A percentile compares a stretch with the other conserved stretches of the same genome.
Evolutionary conservation across 768 basidiomycete genomes (phyloP).

Genomic region (Suillus plorans): DNA sequence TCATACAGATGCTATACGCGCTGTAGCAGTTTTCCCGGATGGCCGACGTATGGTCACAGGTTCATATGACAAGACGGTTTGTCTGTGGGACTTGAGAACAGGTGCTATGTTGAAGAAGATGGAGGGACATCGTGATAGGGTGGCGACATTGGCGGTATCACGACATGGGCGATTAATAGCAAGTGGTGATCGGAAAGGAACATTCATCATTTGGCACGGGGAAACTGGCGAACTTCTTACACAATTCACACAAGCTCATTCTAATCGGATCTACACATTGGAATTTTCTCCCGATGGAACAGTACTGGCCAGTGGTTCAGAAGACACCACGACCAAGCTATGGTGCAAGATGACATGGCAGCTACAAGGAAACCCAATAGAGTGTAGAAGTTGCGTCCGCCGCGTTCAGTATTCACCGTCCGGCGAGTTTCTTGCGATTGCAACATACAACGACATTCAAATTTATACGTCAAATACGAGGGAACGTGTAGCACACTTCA

Average conservation of each 20-base stretch:
- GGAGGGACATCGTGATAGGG: conserved; percentile 54
- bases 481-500: neutral
- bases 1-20: neutral
- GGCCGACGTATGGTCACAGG: neutral
- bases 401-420: neutral
- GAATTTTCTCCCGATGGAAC: conserved; percentile 1
- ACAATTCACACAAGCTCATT: neutral
- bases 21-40: neutral
- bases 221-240: neutral
- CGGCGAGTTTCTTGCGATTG: neutral
- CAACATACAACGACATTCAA: neutral
- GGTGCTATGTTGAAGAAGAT: neutral
- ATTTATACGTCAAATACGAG: neutral
- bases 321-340: neutral
- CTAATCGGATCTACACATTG: neutral
- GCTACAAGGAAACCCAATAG: neutral
- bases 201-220: neutral
- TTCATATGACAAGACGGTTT: neutral
- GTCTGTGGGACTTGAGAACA: neutral
- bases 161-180: neutral
- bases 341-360: neutral
- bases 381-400: neutral
- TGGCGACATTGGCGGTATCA: neutral
- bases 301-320: neutral
- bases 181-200: neutral